These are phyloP conservation scores for Rutstroemia sp. DNA, from an alignment of 2,329 filamentous ascomycete species.

Conservation along the genomic window DNA sequence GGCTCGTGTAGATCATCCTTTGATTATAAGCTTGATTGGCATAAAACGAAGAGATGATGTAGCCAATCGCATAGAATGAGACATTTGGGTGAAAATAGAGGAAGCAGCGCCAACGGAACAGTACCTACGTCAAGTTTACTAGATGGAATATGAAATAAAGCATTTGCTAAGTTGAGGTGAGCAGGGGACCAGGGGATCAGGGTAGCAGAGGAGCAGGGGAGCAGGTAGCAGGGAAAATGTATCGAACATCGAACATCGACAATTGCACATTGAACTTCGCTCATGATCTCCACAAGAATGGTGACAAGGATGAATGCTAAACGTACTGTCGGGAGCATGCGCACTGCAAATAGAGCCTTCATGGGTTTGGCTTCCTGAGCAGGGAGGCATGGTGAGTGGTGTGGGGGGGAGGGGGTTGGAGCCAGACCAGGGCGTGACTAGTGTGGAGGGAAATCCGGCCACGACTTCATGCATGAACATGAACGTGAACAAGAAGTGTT, in stretches of 20 bases:
- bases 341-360: slow-evolving; percentile 26
- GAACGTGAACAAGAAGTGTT: slow-evolving; percentile 22
- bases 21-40: slow-evolving; percentile 41
- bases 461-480: slow-evolving; percentile 33
- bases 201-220: too few species aligned
- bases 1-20: slow-evolving; percentile 33
- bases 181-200: too few species aligned
- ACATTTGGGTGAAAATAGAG: slow-evolving; percentile 17
- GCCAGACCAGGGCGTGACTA: slow-evolving; percentile 21
- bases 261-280: slow-evolving; percentile 13
- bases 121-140: slow-evolving; percentile 25
- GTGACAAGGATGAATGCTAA: slow-evolving; percentile 24
- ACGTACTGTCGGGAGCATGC: slow-evolving; percentile 29
- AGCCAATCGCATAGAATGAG: slow-evolving; percentile 37
- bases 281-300: slow-evolving; percentile 25
- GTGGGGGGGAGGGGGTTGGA: slow-evolving; percentile 23
- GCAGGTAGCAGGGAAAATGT: too few species aligned
- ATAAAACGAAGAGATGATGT: slow-evolving; percentile 24
- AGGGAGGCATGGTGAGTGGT: too few species aligned
- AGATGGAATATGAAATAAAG: background rate
- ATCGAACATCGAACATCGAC: too few species aligned
- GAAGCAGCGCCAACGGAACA: slow-evolving; percentile 24
- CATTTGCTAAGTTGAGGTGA: slow-evolving; percentile 1
- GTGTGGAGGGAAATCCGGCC: slow-evolving; percentile 25
- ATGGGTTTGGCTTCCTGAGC: too few species aligned